These are phyloP conservation scores for Podila clonocystis DNA, from an alignment of 192 early-diverging fungal species.

Conservation along the genomic window DNA sequence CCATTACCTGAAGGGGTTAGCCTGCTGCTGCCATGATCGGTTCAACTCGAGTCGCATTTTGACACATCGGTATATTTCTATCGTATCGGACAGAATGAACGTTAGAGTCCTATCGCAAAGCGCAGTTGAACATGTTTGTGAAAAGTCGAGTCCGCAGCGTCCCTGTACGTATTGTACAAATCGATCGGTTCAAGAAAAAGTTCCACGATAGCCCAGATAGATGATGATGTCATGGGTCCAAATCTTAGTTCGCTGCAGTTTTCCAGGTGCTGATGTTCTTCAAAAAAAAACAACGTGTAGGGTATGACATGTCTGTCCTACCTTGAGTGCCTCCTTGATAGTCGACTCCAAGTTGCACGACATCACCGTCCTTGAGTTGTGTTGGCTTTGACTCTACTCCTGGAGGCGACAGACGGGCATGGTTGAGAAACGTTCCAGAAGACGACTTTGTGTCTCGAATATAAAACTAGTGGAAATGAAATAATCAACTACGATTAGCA, in stretches of 20 bases:
- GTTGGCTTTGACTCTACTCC: slow-evolving; percentile 85
- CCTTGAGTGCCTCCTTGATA: slow-evolving; percentile 90
- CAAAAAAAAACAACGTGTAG: too few species aligned
- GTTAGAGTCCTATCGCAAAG: too few species aligned
- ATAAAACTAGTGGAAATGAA: slow-evolving; percentile 68
- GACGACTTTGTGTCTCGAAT: slow-evolving; percentile 95
- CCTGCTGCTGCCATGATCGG: slow-evolving; percentile 70
- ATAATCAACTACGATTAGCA: slow-evolving; percentile 5
- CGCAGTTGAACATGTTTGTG: too few species aligned
- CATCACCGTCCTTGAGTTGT: slow-evolving; percentile 85
- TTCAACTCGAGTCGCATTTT: slow-evolving; percentile 87
- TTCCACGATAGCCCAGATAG: too few species aligned
- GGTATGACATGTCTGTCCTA: slow-evolving; percentile 12
- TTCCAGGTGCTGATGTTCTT: too few species aligned
- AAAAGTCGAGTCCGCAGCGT: too few species aligned
- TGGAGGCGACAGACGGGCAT: slow-evolving; percentile 86
- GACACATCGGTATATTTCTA: slow-evolving; percentile 94
- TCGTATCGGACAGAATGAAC: not conserved
- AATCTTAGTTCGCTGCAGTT: too few species aligned
- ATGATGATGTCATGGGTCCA: too few species aligned
- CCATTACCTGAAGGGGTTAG: slow-evolving; percentile 70
- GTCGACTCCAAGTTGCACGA: slow-evolving; percentile 95
- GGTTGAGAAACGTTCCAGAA: slow-evolving; percentile 97
- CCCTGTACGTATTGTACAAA: too few species aligned
- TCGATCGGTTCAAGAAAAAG: too few species aligned